Base-by-base conservation (phyloP, 345 rosid species). In the Firmiana major region DNA sequence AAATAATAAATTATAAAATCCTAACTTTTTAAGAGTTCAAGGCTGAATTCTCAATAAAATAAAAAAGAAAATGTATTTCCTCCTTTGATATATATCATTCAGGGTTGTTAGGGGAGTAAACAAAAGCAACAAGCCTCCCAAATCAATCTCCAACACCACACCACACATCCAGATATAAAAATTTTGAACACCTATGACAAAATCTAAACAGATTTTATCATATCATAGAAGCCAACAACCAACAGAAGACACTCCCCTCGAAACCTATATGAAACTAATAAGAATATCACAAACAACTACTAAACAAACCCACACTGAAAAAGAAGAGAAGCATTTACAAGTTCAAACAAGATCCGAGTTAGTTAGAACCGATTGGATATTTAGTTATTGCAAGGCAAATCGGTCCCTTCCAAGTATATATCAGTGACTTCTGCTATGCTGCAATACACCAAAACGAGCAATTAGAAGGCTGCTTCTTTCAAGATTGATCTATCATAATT, bases 401-500 rank as follows among this genome's bases (percentile, higher is more conserved):
- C 5, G 59, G 17, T 19, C 58, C 58, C 58, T 17, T 53, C 58
- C 22, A 53, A 53, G 58, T 17, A 19, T 53, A 53, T 53, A 53
- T n/a, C 53, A 71, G 63, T 28, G 1, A 64, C 69, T 17, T 76
- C 38, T 21, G 11, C 13, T 28, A 65, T 58, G 38, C 79, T 76
- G 66, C 74, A 66, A 51, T 22, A 55, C 54, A 54, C 55, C 54
- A 54, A 57, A 46, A 57, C 5, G 24, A 11, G 53, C 3, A 51
- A 60, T 26, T 48, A 63, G 66, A 6, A 31, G 63, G 9, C 21
- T 53, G 75, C 15, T 78, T 67, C 36, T 34, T 4, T 38, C 36
- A 54, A 9, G 40, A 31, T 69, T 2, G 38, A 48, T 21, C 5
- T 16, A 40, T 45, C 19, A 22, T 7, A 24, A 16, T 21, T 64